phyloP scores from a whole-genome alignment of 805 yeast species.

The Spathaspora gorwiae region DNA sequence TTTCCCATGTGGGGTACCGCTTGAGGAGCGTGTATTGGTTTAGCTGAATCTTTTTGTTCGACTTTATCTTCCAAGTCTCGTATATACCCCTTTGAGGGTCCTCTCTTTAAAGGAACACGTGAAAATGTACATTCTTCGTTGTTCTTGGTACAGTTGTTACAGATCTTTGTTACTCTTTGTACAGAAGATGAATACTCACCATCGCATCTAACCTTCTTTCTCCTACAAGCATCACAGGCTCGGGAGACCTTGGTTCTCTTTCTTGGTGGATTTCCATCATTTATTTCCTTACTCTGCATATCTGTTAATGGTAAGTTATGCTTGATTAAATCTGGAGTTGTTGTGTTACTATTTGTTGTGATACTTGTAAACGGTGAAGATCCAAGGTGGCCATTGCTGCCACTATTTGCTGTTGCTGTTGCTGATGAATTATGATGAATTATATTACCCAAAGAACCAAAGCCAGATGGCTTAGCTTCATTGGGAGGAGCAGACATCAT shows the following conservation, averaged over 20 bases:
- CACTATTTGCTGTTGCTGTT: neutral
- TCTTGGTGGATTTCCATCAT: constrained; percentile 18
- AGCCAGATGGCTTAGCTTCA: neutral
- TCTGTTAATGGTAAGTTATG: too few species aligned
- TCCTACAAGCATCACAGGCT: constrained; percentile 77
- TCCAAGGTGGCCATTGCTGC: neutral
- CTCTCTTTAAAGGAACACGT: constrained; percentile 70
- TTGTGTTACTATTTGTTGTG: neutral
- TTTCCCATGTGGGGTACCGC: neutral
- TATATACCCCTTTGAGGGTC: constrained; percentile 73
- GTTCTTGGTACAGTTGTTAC: constrained; percentile 60
- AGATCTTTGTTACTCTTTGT: constrained; percentile 46
- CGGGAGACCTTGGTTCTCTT: constrained; percentile 71
- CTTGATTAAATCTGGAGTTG: constrained; percentile 15
- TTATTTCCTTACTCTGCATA: too few species aligned
- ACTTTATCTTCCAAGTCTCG: constrained; percentile 37
- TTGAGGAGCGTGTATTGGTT: neutral
- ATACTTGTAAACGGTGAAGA: neutral
- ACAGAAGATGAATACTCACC: constrained; percentile 47
- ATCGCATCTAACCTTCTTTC: constrained; percentile 69
- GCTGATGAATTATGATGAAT: neutral
- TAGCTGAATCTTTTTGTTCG: constrained; percentile 11
- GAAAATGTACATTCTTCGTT: constrained; percentile 64
- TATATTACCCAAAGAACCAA: neutral
- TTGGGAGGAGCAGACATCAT: neutral